Evolutionary conservation across 495 filamentous ascomycete genomes (phyloP).

Genomic region (Neurospora pannonica): DNA sequence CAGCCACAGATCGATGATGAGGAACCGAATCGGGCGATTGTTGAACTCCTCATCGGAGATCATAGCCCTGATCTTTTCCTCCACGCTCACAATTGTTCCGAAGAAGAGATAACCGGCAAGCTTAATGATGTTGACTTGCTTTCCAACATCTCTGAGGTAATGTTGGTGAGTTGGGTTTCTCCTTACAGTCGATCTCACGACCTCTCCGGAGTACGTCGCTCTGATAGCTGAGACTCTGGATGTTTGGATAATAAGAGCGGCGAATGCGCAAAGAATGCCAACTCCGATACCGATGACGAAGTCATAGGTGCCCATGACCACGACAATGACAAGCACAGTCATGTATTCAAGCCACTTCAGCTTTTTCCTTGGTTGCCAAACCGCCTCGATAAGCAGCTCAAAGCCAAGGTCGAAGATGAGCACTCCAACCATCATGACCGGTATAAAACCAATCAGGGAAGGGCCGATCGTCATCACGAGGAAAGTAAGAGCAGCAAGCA

Average conservation of each 20-base stretch:
- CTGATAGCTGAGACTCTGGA: slow-evolving; percentile 80
- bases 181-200: slow-evolving; percentile 84
- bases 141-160: slow-evolving; percentile 74
- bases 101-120: slow-evolving; percentile 91
- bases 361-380: slow-evolving; percentile 81
- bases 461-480: slow-evolving; percentile 79
- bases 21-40: slow-evolving; percentile 68
- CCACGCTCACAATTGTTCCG: slow-evolving; percentile 89
- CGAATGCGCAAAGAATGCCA: slow-evolving; percentile 84
- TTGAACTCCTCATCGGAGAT: slow-evolving; percentile 74
- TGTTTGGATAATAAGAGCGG: slow-evolving; percentile 83
- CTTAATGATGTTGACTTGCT: slow-evolving; percentile 83
- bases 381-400: slow-evolving; percentile 76
- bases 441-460: slow-evolving; percentile 82
- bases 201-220: slow-evolving; percentile 74
- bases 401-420: slow-evolving; percentile 91
- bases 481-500: slow-evolving; percentile 72
- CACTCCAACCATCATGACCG: slow-evolving; percentile 91
- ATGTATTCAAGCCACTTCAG: slow-evolving; percentile 78
- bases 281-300: slow-evolving; percentile 90
- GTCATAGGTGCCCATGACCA: slow-evolving; percentile 93
- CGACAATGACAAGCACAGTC: slow-evolving; percentile 84
- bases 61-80: slow-evolving; percentile 70
- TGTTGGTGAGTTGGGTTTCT: slow-evolving; percentile 81
- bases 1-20: slow-evolving; percentile 81